Percentiles rank a stretch among this genome's conserved stretches.
phyloP scores from a whole-genome alignment of 106 monocot species.

The Amphibolis antarctica region DNA sequence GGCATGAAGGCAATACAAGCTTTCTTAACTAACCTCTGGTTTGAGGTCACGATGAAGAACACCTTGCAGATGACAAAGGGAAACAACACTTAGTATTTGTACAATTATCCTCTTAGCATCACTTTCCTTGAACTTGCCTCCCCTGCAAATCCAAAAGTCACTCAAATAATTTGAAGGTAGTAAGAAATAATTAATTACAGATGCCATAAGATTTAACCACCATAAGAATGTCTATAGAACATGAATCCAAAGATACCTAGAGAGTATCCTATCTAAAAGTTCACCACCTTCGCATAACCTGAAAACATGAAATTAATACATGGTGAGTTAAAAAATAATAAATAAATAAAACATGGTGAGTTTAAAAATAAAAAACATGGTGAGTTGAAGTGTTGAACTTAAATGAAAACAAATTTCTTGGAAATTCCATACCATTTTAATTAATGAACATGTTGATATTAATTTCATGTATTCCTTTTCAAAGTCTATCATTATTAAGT shows the following conservation, averaged over 20 bases:
- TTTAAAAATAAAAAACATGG: neutral
- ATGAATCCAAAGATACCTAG: slow-evolving; percentile 45
- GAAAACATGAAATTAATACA: neutral
- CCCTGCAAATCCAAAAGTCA: slow-evolving; percentile 29
- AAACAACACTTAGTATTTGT: slow-evolving; percentile 70
- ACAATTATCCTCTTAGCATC: slow-evolving; percentile 79
- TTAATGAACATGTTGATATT: no score
- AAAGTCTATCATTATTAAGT: no score
- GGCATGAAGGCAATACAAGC: neutral
- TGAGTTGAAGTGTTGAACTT: neutral
- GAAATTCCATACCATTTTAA: no score
- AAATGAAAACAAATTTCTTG: no score
- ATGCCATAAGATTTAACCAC: neutral
- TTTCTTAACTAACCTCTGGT: slow-evolving; percentile 63
- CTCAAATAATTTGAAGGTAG: neutral
- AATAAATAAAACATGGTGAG: neutral
- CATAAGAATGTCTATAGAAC: neutral
- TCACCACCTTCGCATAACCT: slow-evolving; percentile 98
- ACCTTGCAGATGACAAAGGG: slow-evolving; percentile 97
- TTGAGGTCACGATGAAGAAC: slow-evolving; percentile 97
- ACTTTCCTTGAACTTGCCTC: slow-evolving; percentile 88
- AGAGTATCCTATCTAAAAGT: slow-evolving; percentile 79
- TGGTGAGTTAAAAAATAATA: neutral
- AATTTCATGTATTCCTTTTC: no score
- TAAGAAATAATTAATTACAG: neutral